Percentiles rank a stretch among this genome's conserved stretches.
These are phyloP conservation scores for Colletotrichum acutatum DNA, from an alignment of 2,329 filamentous ascomycete genomes.

Conservation along the genomic window DNA sequence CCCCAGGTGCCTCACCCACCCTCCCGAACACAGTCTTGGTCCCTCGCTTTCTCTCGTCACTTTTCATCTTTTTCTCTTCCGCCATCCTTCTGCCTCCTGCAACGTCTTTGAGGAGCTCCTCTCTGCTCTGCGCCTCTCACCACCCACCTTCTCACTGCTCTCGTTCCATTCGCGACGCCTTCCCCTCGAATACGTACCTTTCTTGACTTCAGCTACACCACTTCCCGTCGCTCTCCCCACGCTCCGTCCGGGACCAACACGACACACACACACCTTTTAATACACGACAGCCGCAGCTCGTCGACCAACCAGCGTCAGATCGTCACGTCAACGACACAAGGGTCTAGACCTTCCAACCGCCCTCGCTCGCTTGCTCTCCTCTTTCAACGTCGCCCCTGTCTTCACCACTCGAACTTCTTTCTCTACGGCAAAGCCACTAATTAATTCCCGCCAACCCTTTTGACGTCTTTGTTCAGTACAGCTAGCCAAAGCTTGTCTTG, in stretches of 20 bases:
- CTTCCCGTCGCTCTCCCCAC: not conserved
- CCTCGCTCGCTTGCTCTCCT: not conserved
- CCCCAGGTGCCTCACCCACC: not conserved
- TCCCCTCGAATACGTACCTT: not conserved
- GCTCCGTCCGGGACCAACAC: slow-evolving; percentile 19
- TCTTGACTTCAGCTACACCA: not conserved
- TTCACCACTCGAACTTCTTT: not conserved
- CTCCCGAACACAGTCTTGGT: not conserved
- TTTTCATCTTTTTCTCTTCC: not conserved
- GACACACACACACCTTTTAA: not conserved
- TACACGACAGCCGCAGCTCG: not conserved
- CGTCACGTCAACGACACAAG: slow-evolving; percentile 1
- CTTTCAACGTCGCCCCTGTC: not conserved
- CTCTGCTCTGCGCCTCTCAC: not conserved
- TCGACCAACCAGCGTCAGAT: slow-evolving; percentile 16
- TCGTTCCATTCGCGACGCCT: slow-evolving; percentile 5
- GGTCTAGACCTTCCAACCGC: slow-evolving; percentile 17
- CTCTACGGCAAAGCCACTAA: not conserved
- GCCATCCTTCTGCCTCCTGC: not conserved
- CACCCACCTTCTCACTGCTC: not conserved
- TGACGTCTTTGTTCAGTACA: not conserved
- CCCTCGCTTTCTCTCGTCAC: not conserved
- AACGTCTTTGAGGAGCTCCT: not conserved
- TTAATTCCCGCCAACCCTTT: not conserved
- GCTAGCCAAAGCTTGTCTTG: too few relatives aligned